phyloP scores from a whole-genome alignment of 306 rosid genomes.

The Sechiopsis laciniata region DNA sequence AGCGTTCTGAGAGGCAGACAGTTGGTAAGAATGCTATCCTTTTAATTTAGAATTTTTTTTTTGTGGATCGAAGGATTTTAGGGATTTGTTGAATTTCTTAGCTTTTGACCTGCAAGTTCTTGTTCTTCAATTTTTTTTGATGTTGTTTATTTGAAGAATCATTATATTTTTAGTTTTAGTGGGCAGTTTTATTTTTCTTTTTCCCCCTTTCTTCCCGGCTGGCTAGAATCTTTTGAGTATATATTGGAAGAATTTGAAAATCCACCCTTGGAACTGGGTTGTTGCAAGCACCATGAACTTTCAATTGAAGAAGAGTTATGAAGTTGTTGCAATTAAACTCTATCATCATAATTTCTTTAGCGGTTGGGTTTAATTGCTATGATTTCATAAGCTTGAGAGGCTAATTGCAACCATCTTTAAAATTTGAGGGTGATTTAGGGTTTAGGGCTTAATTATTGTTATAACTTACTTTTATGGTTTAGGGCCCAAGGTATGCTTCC shows the following conservation, averaged over 20 bases:
- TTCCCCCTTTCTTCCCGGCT: not conserved
- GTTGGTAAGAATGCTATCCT: slow-evolving; percentile 48
- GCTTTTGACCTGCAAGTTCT: slow-evolving; percentile 21
- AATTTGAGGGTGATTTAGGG: not conserved
- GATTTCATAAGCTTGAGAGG: not conserved
- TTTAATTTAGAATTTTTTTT: not conserved
- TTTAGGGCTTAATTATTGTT: not conserved
- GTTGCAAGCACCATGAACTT: not conserved
- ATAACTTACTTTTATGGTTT: too few relatives aligned
- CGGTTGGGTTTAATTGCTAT: not conserved
- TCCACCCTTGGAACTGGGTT: not conserved
- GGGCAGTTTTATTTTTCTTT: not conserved
- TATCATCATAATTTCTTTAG: not conserved
- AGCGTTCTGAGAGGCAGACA: slow-evolving; percentile 49
- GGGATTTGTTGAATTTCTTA: slow-evolving; percentile 1
- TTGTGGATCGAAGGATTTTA: not conserved
- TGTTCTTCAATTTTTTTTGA: slow-evolving; percentile 14
- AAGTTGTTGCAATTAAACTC: not conserved
- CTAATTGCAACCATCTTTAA: not conserved
- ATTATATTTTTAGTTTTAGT: not conserved
- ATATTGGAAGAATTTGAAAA: too few relatives aligned
- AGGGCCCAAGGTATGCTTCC: too few relatives aligned
- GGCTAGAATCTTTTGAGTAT: not conserved
- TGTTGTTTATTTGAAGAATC: slow-evolving; percentile 1
- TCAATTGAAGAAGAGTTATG: not conserved